phyloP scores from a whole-genome alignment of 192 early-diverging fungal species.

The Coemansia sp. region DNA sequence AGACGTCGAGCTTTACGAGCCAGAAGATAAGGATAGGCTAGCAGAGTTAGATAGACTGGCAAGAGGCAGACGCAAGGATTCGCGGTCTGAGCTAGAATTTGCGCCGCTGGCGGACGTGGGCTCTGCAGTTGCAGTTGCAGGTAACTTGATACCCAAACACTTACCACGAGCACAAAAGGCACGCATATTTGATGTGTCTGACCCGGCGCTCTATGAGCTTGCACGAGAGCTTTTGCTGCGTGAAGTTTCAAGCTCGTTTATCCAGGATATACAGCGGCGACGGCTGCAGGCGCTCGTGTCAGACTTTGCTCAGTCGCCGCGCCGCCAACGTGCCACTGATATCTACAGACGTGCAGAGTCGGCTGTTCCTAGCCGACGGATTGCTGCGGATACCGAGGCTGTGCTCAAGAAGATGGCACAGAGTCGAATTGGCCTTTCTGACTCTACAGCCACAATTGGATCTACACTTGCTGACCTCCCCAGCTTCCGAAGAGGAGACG shows the following conservation, averaged over 20 bases:
- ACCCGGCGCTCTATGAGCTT: conserved; percentile 24
- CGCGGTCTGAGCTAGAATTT: neutral
- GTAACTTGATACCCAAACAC: neutral
- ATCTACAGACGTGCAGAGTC: neutral
- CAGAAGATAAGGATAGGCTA: conserved; percentile 9
- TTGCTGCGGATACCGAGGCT: conserved; percentile 24
- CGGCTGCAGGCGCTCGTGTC: conserved; percentile 20
- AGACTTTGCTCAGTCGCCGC: conserved; percentile 10
- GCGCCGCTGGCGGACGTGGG: neutral
- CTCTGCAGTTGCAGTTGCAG: neutral
- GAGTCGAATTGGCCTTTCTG: conserved; percentile 9
- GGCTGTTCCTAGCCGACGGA: neutral
- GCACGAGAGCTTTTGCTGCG: conserved; percentile 42
- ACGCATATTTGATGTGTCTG: conserved; percentile 11
- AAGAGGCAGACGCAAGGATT: neutral
- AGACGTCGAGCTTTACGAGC: conserved; percentile 47
- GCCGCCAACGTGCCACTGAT: neutral
- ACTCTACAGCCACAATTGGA: conserved; percentile 20
- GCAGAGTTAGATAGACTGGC: conserved; percentile 21
- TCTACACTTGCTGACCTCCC: conserved; percentile 41
- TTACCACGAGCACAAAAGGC: conserved; percentile 21
- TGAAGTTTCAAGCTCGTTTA: conserved; percentile 38
- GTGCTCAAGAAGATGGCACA: conserved; percentile 39
- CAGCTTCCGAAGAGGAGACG: conserved; percentile 41
- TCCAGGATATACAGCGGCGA: conserved; percentile 34